Evolutionary conservation across 2,329 filamentous ascomycete genomes (phyloP).

Genomic region (Aureobasidium leucospermi): DNA sequence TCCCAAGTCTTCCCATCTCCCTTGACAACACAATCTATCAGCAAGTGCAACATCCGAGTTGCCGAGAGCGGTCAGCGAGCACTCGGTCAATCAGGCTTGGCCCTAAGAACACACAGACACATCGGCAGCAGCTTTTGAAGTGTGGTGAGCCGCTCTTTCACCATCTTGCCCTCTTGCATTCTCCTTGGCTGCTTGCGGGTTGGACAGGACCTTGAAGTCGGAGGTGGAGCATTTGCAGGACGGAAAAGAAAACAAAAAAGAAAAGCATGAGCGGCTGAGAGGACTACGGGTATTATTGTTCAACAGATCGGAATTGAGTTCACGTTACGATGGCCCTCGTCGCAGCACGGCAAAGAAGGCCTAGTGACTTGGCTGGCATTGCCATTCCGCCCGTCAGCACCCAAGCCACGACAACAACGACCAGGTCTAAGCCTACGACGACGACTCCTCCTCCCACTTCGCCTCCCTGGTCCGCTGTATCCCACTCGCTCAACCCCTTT

Average conservation of each 20-base stretch:
- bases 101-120: slow-evolving; percentile 1
- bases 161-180: background rate
- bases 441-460: background rate
- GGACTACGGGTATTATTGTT: background rate
- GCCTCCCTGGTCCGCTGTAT: background rate
- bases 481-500: slow-evolving; percentile 1
- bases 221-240: background rate
- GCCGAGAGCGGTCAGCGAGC: slow-evolving; percentile 9
- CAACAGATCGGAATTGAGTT: slow-evolving; percentile 8
- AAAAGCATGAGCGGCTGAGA: slow-evolving; percentile 4
- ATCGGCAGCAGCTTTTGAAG: background rate
- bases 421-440: background rate
- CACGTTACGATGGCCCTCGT: background rate
- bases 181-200: background rate
- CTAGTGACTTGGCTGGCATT: background rate
- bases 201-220: background rate
- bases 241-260: background rate
- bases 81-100: background rate
- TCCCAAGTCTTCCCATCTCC: background rate
- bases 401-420: slow-evolving; percentile 6
- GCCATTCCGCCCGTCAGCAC: slow-evolving; percentile 1
- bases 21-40: background rate
- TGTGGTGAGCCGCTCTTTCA: background rate
- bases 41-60: background rate
- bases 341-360: background rate